These are phyloP conservation scores for Melaleuca quinquenervia DNA, from an alignment of 345 rosid genomes.

Conservation along the genomic window DNA sequence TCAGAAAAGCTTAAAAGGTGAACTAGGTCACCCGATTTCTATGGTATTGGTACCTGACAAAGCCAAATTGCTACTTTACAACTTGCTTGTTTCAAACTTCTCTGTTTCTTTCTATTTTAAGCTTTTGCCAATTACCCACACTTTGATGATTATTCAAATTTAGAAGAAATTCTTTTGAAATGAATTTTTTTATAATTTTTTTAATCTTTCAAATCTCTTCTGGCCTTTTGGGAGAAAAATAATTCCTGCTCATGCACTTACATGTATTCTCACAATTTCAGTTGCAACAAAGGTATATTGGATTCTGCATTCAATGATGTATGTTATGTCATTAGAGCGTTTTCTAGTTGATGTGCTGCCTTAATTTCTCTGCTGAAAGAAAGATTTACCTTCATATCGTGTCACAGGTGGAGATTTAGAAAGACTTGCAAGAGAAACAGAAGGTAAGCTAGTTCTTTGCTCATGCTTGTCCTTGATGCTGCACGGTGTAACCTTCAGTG, in stretches of 20 bases:
- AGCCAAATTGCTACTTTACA: neutral
- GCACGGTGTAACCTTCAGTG: neutral
- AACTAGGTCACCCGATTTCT: neutral
- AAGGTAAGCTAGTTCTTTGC: conserved; percentile 36
- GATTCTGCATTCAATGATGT: neutral
- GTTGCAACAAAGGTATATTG: neutral
- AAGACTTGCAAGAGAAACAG: conserved; percentile 68
- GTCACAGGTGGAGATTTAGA: conserved; percentile 63
- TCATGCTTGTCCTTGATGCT: neutral
- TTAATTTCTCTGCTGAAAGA: neutral
- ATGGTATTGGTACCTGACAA: neutral
- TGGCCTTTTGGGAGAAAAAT: neutral
- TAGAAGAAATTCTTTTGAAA: neutral
- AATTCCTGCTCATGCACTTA: neutral
- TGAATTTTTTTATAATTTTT: neutral
- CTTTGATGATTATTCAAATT: neutral
- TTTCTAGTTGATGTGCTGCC: neutral
- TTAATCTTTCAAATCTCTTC: neutral
- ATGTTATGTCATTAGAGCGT: neutral
- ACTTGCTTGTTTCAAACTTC: neutral
- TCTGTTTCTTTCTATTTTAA: neutral
- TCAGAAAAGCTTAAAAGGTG: neutral
- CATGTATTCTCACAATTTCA: neutral
- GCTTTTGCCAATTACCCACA: neutral
- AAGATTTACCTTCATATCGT: neutral